Base-by-base conservation (phyloP, 257 asterid genomes). In the Solanum verrucosum region DNA sequence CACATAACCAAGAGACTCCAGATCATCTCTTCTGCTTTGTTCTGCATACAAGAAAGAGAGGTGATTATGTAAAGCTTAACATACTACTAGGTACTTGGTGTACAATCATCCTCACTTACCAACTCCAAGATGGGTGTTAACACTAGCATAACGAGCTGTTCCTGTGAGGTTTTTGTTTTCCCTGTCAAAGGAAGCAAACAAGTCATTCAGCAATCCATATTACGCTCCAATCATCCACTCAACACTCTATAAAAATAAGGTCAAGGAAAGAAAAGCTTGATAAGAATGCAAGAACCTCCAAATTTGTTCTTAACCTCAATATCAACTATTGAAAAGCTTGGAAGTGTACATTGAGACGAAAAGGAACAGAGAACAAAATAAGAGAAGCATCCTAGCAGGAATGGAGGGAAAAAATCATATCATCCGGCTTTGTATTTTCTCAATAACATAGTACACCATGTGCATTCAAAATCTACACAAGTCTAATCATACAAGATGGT, bases 151-250 rank as follows among this genome's bases (percentile, higher is more conserved):
- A 68, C 98, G 98, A 86, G 99, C 98, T 14, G 99, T 96, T 70
- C 99, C 99, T 7, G 99, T 95, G 88, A 96, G 98, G 91, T 96
- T 96, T 91, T 95, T 96, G 91, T 96, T 97, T 91, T 97, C 99
- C 93, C 99, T 97, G 94, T 78, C 84, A 89, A 84, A 89, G 79
- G 60, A 78, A 83, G 71, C 23, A 40, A 87, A 71, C 40, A 68
- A 86, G 27, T 34, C 21, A 90, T 52, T 29, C 85, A 46, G 33
- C 27, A 46, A 81, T 46, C 42, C 20, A 81, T 27, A 46, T 75
- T 29, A 27, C 11, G 2, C 68, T 46, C 85, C 68, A 46, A 81
- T 46, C 68, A 29, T 81, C 85, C n/a, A 29, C 15, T 18, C 65
- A 79, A 79, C 29, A 79, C 38, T 27, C 13, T 16, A 46, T 29